These are phyloP conservation scores for Pyrenophora teres DNA, from an alignment of 2,329 filamentous ascomycete genomes.

Conservation along the genomic window DNA sequence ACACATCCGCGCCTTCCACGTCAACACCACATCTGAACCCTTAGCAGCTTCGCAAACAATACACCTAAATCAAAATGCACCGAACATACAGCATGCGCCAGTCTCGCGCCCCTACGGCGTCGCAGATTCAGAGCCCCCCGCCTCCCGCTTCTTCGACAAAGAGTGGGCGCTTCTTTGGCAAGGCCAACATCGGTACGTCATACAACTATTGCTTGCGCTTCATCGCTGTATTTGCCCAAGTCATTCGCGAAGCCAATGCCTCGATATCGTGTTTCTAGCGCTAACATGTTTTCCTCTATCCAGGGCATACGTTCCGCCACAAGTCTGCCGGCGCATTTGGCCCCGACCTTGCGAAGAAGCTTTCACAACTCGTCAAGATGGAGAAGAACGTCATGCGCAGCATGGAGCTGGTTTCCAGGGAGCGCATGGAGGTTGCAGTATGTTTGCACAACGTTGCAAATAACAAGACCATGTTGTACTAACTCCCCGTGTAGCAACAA, in stretches of 20 bases:
- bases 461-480: constrained; percentile 17
- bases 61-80: constrained; percentile 69
- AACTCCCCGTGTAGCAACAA: constrained; percentile 74
- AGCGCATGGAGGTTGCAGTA: constrained; percentile 98
- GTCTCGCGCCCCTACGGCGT: constrained; percentile 92
- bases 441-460: constrained; percentile 47
- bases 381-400: constrained; percentile 99
- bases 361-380: constrained; percentile 98
- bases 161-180: constrained; percentile 85
- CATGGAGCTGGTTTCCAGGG: constrained; percentile 89
- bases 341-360: constrained; percentile 94
- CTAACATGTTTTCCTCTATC: constrained; percentile 13
- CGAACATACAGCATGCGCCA: constrained; percentile 89
- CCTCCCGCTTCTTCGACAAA: constrained; percentile 92
- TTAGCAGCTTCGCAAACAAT: not conserved
- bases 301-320: constrained; percentile 73
- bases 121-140: constrained; percentile 87
- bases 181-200: constrained; percentile 76
- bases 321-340: constrained; percentile 77
- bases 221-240: not conserved
- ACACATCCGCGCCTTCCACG: constrained; percentile 10
- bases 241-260: not conserved
- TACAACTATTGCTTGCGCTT: not conserved
- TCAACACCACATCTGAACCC: constrained; percentile 14
- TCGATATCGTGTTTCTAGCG: not conserved